Evolutionary conservation across 192 early-diverging fungal genomes (phyloP).

Genomic region (Linnemannia schmuckeri): DNA sequence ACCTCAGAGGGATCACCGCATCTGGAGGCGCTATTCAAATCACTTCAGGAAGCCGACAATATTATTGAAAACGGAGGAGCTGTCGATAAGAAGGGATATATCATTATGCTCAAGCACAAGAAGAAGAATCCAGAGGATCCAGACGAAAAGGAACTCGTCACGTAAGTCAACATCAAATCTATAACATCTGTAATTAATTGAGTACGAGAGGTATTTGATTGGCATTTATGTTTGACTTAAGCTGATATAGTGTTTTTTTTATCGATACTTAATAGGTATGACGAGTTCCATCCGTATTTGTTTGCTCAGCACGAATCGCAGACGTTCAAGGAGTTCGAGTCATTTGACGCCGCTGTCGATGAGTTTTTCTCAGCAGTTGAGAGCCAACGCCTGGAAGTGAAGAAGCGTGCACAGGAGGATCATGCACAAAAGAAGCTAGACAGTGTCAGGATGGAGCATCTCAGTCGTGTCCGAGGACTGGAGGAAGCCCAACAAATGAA

Average conservation of each 20-base stretch:
- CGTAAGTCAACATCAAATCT: slow-evolving; percentile 16
- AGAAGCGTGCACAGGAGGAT: slow-evolving; percentile 78
- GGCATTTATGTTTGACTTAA: too few relatives aligned
- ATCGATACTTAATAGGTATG: slow-evolving; percentile 52
- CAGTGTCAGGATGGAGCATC: slow-evolving; percentile 82
- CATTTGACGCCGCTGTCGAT: slow-evolving; percentile 90
- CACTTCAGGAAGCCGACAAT: slow-evolving; percentile 80
- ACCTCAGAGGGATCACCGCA: slow-evolving; percentile 67
- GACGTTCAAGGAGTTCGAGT: slow-evolving; percentile 71
- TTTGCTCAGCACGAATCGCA: slow-evolving; percentile 72
- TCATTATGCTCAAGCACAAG: slow-evolving; percentile 65
- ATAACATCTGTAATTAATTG: neutral
- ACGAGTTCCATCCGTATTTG: slow-evolving; percentile 81
- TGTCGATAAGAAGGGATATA: slow-evolving; percentile 67
- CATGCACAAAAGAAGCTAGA: slow-evolving; percentile 88
- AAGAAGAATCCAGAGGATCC: slow-evolving; percentile 56
- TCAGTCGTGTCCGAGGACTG: slow-evolving; percentile 82
- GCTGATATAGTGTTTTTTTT: neutral
- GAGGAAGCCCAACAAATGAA: slow-evolving; percentile 78
- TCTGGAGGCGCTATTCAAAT: slow-evolving; percentile 69
- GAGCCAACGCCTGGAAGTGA: slow-evolving; percentile 81
- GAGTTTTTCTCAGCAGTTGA: slow-evolving; percentile 95
- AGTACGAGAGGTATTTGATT: neutral
- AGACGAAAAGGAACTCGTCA: slow-evolving; percentile 53
- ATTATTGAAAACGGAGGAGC: slow-evolving; percentile 68